Conservation (phyloP, 1,284 basidiomycete genomes). For the Anthracocystis panici-leucophaei region DNA sequence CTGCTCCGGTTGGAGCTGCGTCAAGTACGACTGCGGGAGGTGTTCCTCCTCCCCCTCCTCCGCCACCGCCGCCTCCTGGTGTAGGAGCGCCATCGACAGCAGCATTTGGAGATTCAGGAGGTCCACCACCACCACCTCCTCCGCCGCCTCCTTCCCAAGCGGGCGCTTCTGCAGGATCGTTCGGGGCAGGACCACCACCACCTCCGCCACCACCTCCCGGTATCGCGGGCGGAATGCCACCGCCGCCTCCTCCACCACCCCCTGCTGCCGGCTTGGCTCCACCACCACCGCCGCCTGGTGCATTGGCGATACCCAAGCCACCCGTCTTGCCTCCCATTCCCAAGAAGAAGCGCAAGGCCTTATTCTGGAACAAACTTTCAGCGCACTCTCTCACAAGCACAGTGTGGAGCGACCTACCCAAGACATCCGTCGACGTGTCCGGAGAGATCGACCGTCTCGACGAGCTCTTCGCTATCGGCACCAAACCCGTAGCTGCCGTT, state of each 20-base stretch:
- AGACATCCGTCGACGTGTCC: conserved; percentile 72
- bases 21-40: background rate
- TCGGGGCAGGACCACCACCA: conserved; percentile 28
- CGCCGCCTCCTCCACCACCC: conserved; percentile 24
- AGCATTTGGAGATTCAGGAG: conserved; percentile 4
- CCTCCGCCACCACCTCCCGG: conserved; percentile 44
- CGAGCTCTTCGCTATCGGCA: conserved; percentile 78
- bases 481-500: conserved; percentile 38
- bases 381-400: conserved; percentile 73
- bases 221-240: conserved; percentile 11
- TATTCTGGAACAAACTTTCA: conserved; percentile 88
- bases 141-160: conserved; percentile 22
- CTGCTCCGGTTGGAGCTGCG: background rate
- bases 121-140: conserved; percentile 19
- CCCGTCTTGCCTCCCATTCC: conserved; percentile 67
- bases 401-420: conserved; percentile 78
- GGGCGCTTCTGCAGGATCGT: background rate
- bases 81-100: conserved; percentile 10
- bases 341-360: conserved; percentile 76
- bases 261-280: conserved; percentile 7
- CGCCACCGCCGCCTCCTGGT: conserved; percentile 34
- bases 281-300: conserved; percentile 33
- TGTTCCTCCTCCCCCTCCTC: conserved; percentile 38
- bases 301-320: conserved; percentile 29
- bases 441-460: conserved; percentile 72